Conservation (phyloP, 1,284 basidiomycete species). For the Tetrapyrgos nigripes region DNA sequence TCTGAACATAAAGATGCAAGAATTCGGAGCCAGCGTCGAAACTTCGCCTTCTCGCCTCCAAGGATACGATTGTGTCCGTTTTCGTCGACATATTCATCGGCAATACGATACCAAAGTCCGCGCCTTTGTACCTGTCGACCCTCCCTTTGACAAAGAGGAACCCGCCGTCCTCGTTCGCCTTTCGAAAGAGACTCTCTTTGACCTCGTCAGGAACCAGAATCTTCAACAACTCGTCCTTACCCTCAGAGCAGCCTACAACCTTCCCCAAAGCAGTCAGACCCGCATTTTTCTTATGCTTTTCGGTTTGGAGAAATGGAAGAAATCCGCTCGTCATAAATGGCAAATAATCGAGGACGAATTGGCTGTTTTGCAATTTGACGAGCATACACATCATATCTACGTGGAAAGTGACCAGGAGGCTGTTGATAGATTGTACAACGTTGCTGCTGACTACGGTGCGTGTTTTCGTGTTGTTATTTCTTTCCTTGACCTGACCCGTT, state of each 20-base stretch:
- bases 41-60: not conserved
- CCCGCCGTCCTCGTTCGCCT: not conserved
- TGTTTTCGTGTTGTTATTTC: not conserved
- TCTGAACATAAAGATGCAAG: not conserved
- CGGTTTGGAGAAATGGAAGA: not conserved
- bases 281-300: not conserved
- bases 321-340: not conserved
- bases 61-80: not conserved
- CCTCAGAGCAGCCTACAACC: slow-evolving; percentile 1
- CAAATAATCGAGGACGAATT: not conserved
- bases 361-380: not conserved
- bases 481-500: not conserved
- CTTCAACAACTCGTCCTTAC: slow-evolving; percentile 1
- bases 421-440: not conserved
- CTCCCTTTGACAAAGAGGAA: not conserved
- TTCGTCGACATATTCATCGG: not conserved
- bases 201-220: not conserved
- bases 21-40: not conserved
- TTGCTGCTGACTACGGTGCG: not conserved
- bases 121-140: not conserved
- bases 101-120: not conserved
- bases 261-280: slow-evolving; percentile 3
- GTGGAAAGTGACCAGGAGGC: not conserved
- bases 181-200: not conserved
- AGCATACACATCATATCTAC: not conserved